Percentiles rank a stretch among this genome's conserved stretches.
These are phyloP conservation scores for Leccinum fuscescens DNA, from an alignment of 1,284 basidiomycete species.

Conservation along the genomic window DNA sequence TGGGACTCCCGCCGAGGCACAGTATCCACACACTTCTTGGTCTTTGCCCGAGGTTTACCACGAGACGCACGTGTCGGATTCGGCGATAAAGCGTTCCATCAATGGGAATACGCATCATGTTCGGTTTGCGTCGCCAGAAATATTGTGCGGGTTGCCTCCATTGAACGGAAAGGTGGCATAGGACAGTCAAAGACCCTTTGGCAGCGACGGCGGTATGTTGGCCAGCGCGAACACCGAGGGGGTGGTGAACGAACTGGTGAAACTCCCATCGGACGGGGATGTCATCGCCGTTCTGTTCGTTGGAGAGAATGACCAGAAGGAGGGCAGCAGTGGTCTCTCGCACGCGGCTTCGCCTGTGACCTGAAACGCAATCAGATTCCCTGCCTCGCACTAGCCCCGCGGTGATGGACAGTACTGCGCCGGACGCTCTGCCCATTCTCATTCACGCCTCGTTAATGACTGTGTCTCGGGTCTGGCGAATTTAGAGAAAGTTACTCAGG, in stretches of 20 bases:
- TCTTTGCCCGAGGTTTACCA: too few relatives aligned
- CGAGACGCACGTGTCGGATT: conserved; percentile 3
- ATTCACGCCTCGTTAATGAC: too few relatives aligned
- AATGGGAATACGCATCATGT: conserved; percentile 27
- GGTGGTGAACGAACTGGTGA: background rate
- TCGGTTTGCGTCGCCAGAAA: conserved; percentile 32
- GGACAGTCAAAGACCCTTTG: background rate
- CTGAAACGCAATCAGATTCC: background rate
- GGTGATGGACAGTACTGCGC: too few relatives aligned
- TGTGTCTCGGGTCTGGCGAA: too few relatives aligned
- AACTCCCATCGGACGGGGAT: conserved; percentile 8
- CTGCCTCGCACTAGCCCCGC: too few relatives aligned
- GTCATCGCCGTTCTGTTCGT: conserved; percentile 25
- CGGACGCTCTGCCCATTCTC: too few relatives aligned
- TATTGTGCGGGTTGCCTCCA: conserved; percentile 17
- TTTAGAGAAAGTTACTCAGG: too few relatives aligned
- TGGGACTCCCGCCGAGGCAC: too few relatives aligned
- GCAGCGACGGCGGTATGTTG: background rate
- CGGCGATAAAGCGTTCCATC: conserved; percentile 13
- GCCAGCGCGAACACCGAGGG: background rate
- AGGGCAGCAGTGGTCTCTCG: background rate
- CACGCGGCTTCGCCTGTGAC: background rate
- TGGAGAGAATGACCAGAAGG: conserved; percentile 5
- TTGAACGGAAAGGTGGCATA: conserved; percentile 8
- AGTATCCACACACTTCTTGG: too few relatives aligned